Evolutionary conservation across 2,329 filamentous ascomycete genomes (phyloP).

Genomic region (Sclerotinia subarctica): DNA sequence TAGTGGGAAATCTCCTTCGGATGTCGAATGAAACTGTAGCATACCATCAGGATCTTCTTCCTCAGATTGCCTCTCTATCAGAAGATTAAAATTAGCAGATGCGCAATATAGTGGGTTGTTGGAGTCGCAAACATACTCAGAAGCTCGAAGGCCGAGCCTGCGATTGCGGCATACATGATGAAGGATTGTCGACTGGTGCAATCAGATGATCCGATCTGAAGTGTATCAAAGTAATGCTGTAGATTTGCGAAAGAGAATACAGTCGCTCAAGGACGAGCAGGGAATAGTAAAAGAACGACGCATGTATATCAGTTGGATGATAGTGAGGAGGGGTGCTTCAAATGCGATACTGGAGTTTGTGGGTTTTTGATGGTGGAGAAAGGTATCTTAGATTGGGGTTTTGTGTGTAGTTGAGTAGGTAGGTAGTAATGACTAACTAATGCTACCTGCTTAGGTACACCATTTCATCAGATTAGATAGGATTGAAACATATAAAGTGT

Average conservation of each 20-base stretch:
- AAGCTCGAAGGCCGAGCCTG: slow-evolving; percentile 36
- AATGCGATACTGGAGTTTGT: not conserved
- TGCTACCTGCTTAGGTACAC: not conserved
- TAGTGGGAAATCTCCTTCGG: slow-evolving; percentile 24
- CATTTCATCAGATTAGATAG: not conserved
- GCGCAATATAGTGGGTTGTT: slow-evolving; percentile 1
- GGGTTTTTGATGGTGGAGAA: slow-evolving; percentile 3
- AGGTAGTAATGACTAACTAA: no score
- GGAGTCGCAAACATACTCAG: slow-evolving; percentile 35
- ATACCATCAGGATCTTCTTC: slow-evolving; percentile 36
- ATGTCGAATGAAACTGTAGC: not conserved
- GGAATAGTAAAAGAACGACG: slow-evolving; percentile 30
- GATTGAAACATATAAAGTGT: not conserved
- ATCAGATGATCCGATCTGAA: not conserved
- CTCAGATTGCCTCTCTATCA: slow-evolving; percentile 35
- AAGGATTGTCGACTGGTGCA: slow-evolving; percentile 11
- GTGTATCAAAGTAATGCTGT: not conserved
- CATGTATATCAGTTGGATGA: slow-evolving; percentile 35
- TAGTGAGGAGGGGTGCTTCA: not conserved
- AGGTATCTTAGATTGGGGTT: not conserved
- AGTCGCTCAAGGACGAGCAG: slow-evolving; percentile 38
- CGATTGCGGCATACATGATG: slow-evolving; percentile 35
- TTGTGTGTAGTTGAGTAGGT: not conserved
- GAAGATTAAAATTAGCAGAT: slow-evolving; percentile 26
- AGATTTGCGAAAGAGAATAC: slow-evolving; percentile 12